Evolutionary conservation across 2,329 filamentous ascomycete species (phyloP), one percentile per base, ranked within the genome.

Genomic region (Paecilomyces variotii): DNA sequence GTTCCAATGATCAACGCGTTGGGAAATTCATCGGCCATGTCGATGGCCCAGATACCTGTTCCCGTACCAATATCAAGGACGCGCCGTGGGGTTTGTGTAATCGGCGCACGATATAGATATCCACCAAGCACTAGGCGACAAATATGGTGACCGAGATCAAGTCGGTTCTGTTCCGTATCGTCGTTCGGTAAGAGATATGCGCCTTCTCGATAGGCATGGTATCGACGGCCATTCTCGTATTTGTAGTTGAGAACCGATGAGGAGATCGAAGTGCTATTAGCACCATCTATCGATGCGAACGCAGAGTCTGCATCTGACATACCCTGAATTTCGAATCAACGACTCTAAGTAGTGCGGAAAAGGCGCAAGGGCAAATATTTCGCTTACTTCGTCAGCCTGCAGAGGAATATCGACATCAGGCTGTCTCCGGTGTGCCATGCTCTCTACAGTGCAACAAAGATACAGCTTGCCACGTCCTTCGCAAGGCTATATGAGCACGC

Each of bases 11-110:
- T 65, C 57, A 64, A 59, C 1, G 74, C 70, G 28, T 65, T 64
- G 2, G 74, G 74, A 57, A 69, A 75, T 54, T 69, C 65, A 62
- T 76, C 74, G 14, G 73, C 75, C 53, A 76, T 71, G 45, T 77
- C 73, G 28, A 77, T 71, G 5, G 74, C 74, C 74, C 74, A 78
- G 26, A 75, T 73, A 1, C 75, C 75, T 52, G 72, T 78, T 12
- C 76, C 76, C 10, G 74, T 77, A 4, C 74, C 75, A 7, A 78
- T 60, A 56, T 78, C 76, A 30, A 78, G 63, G 12, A 77, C 70
- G 19, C 68, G 68, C 27, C 62, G 60, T 0, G 69, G 67, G 0
- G 63, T 34, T 2, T 53, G 32, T 0, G 52, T 30, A 4, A 73
- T 34, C 1, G 68, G 66, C 3, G 65, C 66, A 28, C 61, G 61